Conservation (phyloP, 306 rosid genomes). For the Acacia crassicarpa region DNA sequence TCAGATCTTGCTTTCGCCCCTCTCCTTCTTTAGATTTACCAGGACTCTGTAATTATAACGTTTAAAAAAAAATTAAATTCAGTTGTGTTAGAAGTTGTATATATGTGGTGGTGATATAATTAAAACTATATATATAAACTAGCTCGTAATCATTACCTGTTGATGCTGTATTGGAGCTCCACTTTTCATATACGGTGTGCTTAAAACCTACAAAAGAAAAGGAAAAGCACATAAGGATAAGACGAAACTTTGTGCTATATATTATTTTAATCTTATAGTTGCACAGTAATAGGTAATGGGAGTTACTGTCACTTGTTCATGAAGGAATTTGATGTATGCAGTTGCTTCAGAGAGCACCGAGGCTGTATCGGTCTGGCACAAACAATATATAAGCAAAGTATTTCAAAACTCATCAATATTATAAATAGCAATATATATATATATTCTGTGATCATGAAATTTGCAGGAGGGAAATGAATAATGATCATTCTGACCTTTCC, state of each 20-base stretch:
- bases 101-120: not conserved
- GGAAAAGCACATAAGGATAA: not conserved
- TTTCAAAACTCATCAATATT: conserved; percentile 25
- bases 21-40: conserved; percentile 76
- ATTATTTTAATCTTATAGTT: not conserved
- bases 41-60: conserved; percentile 39
- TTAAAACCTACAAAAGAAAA: conserved; percentile 57
- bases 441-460: not conserved
- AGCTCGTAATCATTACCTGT: conserved; percentile 48
- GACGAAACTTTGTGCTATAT: not conserved
- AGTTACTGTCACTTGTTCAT: conserved; percentile 91
- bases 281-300: conserved; percentile 30
- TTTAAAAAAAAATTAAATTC: not conserved
- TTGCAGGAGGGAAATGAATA: conserved; percentile 36
- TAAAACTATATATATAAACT: not conserved
- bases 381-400: conserved; percentile 22
- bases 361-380: conserved; percentile 97
- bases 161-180: conserved; percentile 82
- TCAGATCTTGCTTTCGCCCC: conserved; percentile 80
- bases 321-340: conserved; percentile 95
- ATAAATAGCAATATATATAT: not conserved
- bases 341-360: conserved; percentile 99
- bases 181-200: conserved; percentile 92
- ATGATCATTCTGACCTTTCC: conserved; percentile 80
- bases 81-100: not conserved